Evolutionary conservation across 352 stramenopile species (phyloP).

Genomic region (Poterioochromonas sp.): DNA sequence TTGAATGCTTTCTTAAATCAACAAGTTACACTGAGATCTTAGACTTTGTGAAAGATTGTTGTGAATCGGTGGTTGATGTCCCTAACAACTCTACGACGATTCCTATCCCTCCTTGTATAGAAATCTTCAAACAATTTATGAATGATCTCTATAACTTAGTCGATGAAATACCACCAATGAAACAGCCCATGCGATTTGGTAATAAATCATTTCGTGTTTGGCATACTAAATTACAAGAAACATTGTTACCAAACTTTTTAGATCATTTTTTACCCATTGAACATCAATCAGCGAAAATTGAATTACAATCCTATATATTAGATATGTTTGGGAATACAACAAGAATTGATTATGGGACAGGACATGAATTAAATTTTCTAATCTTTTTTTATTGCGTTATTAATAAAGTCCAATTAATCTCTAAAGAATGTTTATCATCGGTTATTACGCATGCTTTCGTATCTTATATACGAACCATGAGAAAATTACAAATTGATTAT

Average conservation of each 20-base stretch:
- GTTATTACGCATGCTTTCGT: constrained; percentile 77
- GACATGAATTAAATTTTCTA: constrained; percentile 94
- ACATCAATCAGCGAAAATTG: constrained; percentile 70
- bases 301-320: constrained; percentile 86
- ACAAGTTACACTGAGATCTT: neutral
- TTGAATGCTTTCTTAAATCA: neutral
- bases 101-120: too few relatives aligned
- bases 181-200: constrained; percentile 84
- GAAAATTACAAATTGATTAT: constrained; percentile 87
- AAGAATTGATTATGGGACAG: constrained; percentile 96
- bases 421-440: constrained; percentile 38
- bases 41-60: neutral
- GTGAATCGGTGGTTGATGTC: neutral
- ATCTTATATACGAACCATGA: constrained; percentile 84
- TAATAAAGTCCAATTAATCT: constrained; percentile 19
- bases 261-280: too few relatives aligned
- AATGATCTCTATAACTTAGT: constrained; percentile 64
- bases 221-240: constrained; percentile 53
- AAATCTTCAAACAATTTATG: too few relatives aligned
- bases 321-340: constrained; percentile 91
- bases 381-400: constrained; percentile 48
- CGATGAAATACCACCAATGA: constrained; percentile 75
- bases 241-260: neutral
- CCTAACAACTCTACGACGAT: too few relatives aligned
- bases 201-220: constrained; percentile 85